Percentiles rank a stretch among this genome's conserved stretches.
phyloP scores from a whole-genome alignment of 2,329 filamentous ascomycete genomes.

The Gnomoniopsis sp. region DNA sequence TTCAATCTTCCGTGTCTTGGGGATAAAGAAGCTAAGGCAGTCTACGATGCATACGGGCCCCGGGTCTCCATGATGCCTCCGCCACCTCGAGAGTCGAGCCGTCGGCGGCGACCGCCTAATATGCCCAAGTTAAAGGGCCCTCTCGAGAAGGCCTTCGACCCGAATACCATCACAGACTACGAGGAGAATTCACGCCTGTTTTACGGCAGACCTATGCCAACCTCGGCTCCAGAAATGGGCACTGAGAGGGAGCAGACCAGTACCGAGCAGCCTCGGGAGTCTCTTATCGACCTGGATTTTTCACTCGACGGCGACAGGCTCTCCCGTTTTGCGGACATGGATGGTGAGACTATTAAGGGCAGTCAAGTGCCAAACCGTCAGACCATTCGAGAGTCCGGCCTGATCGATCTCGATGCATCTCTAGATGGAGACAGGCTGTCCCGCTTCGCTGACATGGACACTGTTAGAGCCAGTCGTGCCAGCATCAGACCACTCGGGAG shows the following conservation, averaged over 20 bases:
- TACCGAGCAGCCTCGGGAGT: conserved; percentile 40
- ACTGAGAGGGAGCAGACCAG: neutral
- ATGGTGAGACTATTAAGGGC: conserved; percentile 23
- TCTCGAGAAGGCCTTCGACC: conserved; percentile 63
- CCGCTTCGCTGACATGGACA: conserved; percentile 59
- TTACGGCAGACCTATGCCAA: conserved; percentile 43
- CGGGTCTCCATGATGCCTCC: conserved; percentile 48
- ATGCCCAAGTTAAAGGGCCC: conserved; percentile 56
- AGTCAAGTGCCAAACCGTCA: conserved; percentile 2
- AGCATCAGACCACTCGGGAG: conserved; percentile 45
- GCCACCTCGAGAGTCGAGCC: conserved; percentile 42
- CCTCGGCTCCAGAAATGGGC: conserved; percentile 15
- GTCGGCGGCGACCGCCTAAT: conserved; percentile 56
- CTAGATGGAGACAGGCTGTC: conserved; percentile 54
- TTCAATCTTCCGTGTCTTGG: conserved; percentile 57
- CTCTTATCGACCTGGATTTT: conserved; percentile 41
- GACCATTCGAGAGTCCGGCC: conserved; percentile 16
- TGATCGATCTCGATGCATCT: conserved; percentile 63
- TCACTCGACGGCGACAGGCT: conserved; percentile 55
- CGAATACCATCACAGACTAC: conserved; percentile 62
- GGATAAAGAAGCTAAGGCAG: conserved; percentile 52
- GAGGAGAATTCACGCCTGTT: conserved; percentile 61
- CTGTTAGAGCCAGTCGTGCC: conserved; percentile 49
- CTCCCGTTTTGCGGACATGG: conserved; percentile 58
- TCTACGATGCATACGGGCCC: conserved; percentile 55